A percentile compares a stretch with the other conserved stretches of the same genome.
Evolutionary conservation across 148 eudicot species (phyloP).

Genomic region (Diospyros kaki): DNA sequence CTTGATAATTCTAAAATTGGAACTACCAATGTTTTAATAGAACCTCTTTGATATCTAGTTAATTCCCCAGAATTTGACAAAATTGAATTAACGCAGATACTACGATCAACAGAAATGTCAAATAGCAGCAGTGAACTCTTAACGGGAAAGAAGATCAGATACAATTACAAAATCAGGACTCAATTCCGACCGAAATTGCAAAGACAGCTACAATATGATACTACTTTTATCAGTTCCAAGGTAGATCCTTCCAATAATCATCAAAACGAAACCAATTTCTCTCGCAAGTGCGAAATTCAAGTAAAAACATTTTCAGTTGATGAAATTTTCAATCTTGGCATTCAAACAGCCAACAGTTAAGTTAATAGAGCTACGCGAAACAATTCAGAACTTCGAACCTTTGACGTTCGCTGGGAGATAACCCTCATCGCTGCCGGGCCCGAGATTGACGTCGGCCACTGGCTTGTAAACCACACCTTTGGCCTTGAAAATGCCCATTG

Average conservation of each 20-base stretch:
- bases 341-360: too few relatives aligned
- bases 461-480: slow-evolving; percentile 59
- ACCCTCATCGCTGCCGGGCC: slow-evolving; percentile 50
- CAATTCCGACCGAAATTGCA: too few relatives aligned
- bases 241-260: too few relatives aligned
- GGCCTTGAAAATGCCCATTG: slow-evolving; percentile 41
- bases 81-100: neutral
- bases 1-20: too few relatives aligned
- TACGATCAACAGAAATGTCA: too few relatives aligned
- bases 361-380: too few relatives aligned
- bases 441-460: slow-evolving; percentile 54
- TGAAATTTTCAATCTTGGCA: too few relatives aligned
- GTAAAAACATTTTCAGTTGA: too few relatives aligned
- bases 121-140: neutral
- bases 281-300: too few relatives aligned
- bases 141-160: neutral
- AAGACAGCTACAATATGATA: neutral
- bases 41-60: neutral
- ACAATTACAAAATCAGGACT: neutral
- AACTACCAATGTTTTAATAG: too few relatives aligned
- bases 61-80: neutral
- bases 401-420: slow-evolving; percentile 67
- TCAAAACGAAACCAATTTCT: too few relatives aligned
- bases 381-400: slow-evolving; percentile 31
- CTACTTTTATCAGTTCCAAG: too few relatives aligned